These are phyloP conservation scores for Diospyros kaki DNA, from an alignment of 148 eudicot genomes.

Conservation along the genomic window DNA sequence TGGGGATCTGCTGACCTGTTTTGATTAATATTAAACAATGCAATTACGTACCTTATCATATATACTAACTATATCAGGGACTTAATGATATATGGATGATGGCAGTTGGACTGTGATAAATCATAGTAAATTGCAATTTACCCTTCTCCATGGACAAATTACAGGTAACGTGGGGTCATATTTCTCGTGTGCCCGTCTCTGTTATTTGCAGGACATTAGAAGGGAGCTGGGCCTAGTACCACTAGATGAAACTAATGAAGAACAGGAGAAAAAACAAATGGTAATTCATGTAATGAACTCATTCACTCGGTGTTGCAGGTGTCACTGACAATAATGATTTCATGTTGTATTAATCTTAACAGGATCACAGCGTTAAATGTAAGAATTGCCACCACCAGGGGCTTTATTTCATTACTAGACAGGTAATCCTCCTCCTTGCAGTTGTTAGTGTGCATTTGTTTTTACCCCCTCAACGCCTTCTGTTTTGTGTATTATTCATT, in stretches of 20 bases:
- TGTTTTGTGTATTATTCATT: not conserved
- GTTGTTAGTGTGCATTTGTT: not conserved
- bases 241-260: no score
- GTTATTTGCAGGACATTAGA: constrained; percentile 35
- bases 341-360: constrained; percentile 7
- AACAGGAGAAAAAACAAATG: no score
- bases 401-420: constrained; percentile 29
- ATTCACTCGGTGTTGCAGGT: no score
- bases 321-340: not conserved
- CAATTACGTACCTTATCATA: not conserved
- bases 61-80: not conserved
- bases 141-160: not conserved
- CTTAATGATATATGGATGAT: not conserved
- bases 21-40: not conserved
- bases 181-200: not conserved
- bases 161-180: not conserved
- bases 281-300: no score
- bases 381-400: constrained; percentile 33
- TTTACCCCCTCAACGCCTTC: not conserved
- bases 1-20: not conserved
- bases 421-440: constrained; percentile 19
- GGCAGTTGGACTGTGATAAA: not conserved
- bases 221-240: no score
- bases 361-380: constrained; percentile 44
- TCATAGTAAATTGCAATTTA: not conserved